Percentiles rank a stretch among this genome's conserved stretches.
phyloP scores from a whole-genome alignment of 352 stramenopile genomes.

The Ophiocytium majus region DNA sequence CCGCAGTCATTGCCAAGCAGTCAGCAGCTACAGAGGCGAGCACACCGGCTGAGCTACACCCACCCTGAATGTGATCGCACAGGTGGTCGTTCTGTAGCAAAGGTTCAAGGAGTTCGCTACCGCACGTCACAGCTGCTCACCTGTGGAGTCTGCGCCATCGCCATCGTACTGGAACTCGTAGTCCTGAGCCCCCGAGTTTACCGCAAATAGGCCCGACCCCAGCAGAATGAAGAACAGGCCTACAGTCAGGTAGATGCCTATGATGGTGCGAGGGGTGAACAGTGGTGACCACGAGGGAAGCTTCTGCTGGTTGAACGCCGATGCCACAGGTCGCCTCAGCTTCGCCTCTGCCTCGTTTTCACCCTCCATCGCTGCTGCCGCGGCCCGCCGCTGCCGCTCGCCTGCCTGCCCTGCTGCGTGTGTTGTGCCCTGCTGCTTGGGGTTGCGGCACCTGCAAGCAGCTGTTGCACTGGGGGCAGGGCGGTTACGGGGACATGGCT shows the following conservation, averaged over 20 bases:
- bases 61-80: not conserved
- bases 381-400: too few species aligned
- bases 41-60: not conserved
- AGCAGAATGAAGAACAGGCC: constrained; percentile 6
- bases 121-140: not conserved
- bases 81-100: not conserved
- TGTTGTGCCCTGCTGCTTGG: too few species aligned
- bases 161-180: constrained; percentile 19
- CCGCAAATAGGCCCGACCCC: not conserved
- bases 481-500: too few species aligned
- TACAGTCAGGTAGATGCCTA: constrained; percentile 5
- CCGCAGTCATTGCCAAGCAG: too few species aligned
- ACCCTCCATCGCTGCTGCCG: too few species aligned
- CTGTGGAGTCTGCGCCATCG: not conserved
- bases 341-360: too few species aligned
- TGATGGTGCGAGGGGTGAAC: not conserved
- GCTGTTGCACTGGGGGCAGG: too few species aligned
- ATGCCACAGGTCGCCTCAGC: not conserved
- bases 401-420: too few species aligned
- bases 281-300: not conserved
- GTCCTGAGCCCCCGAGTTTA: not conserved
- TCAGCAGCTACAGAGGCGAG: not conserved
- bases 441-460: too few species aligned
- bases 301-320: constrained; percentile 8
- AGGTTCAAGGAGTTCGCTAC: not conserved